Conservation (phyloP, 129 eudicot genomes). For the Apium graveolens region DNA sequence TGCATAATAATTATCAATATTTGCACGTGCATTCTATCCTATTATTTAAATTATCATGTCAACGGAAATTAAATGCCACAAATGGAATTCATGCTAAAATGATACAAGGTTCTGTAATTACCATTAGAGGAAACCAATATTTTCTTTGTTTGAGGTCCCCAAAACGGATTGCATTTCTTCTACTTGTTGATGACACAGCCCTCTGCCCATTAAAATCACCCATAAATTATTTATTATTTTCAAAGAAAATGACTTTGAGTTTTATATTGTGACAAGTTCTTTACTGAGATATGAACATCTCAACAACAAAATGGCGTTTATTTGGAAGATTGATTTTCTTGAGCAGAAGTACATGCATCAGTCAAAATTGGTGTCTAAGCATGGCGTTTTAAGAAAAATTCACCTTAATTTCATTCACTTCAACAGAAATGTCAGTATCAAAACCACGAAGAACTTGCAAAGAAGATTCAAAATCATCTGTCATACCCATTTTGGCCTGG, state of each 20-base stretch:
- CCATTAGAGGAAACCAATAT: slow-evolving; percentile 95
- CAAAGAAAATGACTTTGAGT: neutral
- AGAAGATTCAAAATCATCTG: slow-evolving; percentile 87
- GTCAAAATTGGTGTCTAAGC: slow-evolving; percentile 1
- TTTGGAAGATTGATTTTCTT: neutral
- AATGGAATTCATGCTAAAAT: neutral
- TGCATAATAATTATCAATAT: slow-evolving; percentile 27
- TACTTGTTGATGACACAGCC: slow-evolving; percentile 69
- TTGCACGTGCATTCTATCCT: neutral
- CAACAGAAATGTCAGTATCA: slow-evolving; percentile 78
- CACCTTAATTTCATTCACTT: slow-evolving; percentile 93
- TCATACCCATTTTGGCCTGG: slow-evolving; percentile 99
- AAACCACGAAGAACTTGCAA: slow-evolving; percentile 96
- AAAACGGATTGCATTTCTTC: slow-evolving; percentile 68
- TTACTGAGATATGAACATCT: neutral
- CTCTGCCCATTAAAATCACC: slow-evolving; percentile 39
- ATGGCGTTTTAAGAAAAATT: neutral
- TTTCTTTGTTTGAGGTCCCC: slow-evolving; percentile 72
- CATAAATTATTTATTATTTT: neutral
- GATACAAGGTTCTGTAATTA: slow-evolving; percentile 17
- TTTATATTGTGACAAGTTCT: neutral
- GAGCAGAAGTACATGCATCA: neutral
- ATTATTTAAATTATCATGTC: neutral
- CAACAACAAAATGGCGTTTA: neutral
- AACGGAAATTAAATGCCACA: neutral